Percentiles rank a stretch among this genome's conserved stretches.
Conservation (phyloP, 345 rosid species). For the Salix koriyanagi region DNA sequence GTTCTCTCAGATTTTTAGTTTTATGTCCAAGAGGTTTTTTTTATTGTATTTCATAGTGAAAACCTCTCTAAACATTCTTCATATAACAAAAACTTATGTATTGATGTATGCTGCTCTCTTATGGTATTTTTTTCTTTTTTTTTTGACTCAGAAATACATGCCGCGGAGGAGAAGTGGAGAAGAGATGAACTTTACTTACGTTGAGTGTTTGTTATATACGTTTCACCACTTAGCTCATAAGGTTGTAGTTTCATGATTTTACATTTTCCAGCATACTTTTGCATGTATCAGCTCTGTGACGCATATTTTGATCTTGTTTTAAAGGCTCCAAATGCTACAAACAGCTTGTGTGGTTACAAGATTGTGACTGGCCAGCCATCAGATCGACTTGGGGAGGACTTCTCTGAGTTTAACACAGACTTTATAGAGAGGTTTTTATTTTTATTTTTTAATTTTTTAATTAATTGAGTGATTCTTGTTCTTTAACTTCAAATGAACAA, state of each 20-base stretch:
- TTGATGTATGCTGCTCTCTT: not conserved
- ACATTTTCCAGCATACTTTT: constrained; percentile 1
- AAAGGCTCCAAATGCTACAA: constrained; percentile 96
- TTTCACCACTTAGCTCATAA: constrained; percentile 92
- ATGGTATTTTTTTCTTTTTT: constrained; percentile 12
- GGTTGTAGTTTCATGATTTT: constrained; percentile 39
- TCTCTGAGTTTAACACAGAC: constrained; percentile 78
- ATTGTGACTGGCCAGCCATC: constrained; percentile 98
- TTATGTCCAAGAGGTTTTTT: not conserved
- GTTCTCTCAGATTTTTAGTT: constrained; percentile 2
- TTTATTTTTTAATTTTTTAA: not conserved
- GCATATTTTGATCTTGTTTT: constrained; percentile 21
- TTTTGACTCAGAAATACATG: constrained; percentile 67
- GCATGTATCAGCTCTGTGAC: not conserved
- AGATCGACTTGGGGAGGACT: constrained; percentile 94
- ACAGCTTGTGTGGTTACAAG: constrained; percentile 91
- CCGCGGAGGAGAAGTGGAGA: constrained; percentile 88
- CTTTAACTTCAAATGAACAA: not conserved
- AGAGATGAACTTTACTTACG: constrained; percentile 92
- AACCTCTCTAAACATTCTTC: not conserved
- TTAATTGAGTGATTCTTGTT: not conserved
- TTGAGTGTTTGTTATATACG: constrained; percentile 83
- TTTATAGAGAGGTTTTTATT: constrained; percentile 64
- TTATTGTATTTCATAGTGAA: not conserved
- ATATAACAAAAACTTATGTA: not conserved